Conservation (phyloP, 2,329 filamentous ascomycete species). For the Moelleriella libera region DNA sequence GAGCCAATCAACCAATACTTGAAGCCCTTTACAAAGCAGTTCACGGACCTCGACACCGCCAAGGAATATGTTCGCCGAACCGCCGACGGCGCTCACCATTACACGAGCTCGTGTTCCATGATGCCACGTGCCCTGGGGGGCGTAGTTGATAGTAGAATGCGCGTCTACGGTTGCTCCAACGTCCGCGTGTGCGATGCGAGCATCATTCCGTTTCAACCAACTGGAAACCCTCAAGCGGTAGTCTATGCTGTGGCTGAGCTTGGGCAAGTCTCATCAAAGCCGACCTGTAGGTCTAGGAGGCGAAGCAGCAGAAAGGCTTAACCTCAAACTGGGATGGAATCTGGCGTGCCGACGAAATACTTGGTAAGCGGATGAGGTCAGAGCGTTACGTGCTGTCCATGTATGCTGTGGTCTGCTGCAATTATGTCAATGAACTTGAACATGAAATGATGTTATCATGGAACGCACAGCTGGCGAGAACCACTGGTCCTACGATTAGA, state of each 20-base stretch:
- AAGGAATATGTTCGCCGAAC: conserved; percentile 18
- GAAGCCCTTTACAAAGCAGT: not conserved
- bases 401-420: too few relatives aligned
- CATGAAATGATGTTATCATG: too few relatives aligned
- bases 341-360: too few relatives aligned
- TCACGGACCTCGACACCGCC: conserved; percentile 15
- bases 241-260: conserved; percentile 23
- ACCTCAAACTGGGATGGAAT: not conserved
- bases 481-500: too few relatives aligned
- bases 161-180: conserved; percentile 27
- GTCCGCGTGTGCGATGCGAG: conserved; percentile 31
- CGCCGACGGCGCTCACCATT: conserved; percentile 28
- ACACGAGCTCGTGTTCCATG: conserved; percentile 35
- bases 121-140: conserved; percentile 27
- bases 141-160: conserved; percentile 26
- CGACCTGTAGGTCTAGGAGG: not conserved
- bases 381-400: too few relatives aligned
- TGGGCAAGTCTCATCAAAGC: conserved; percentile 19
- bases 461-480: too few relatives aligned
- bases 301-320: not conserved
- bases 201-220: conserved; percentile 27
- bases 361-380: too few relatives aligned
- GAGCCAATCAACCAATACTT: not conserved
- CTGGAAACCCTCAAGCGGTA: conserved; percentile 17
- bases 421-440: too few relatives aligned